Evolutionary conservation across 2,329 filamentous ascomycete genomes (phyloP), one percentile per base, ranked within the genome.

Genomic region (Immersiporthe knoxdaviesiana): DNA sequence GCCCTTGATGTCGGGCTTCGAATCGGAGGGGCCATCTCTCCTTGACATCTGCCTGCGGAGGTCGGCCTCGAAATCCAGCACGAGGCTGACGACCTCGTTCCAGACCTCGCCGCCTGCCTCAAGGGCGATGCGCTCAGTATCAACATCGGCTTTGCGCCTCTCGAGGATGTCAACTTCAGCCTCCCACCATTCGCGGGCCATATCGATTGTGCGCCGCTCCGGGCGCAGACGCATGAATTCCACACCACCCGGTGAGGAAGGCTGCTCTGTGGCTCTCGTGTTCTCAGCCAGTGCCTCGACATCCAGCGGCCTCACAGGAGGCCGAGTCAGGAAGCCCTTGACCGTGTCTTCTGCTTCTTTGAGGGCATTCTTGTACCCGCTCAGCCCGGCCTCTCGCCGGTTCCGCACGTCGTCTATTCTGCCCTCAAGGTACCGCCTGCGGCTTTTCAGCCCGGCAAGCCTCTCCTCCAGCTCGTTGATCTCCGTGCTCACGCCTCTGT

Each of bases 131-230:
- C 85, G 85, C 72, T 94, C 91, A 60, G 82, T 83, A 39, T 89
- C 84, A 1, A 91, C 86, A 35, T 85, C 83, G 11, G 79, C 75
- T 71, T 86, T 87, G 69, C 86, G 85, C 59, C 81, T 80, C 63
- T 88, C 81, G 2, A 92, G 80, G 0, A 86, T 79, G 1, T 79
- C 79, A 1, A 90, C 81, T 73, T 94, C 91, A 7, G 85, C 84
- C 66, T 87, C 84, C 88, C 90, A 94, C 84, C 91, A 92, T 18
- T 89, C 85, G 70, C 84, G 87, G 0, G 91, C 91, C 89, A 94
- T 90, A 18, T 87, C 87, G 1, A 90, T 76, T 0, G 91, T 94
- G 61, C 91, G 83, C 24, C 90, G 84, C 73, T 90, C 87, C 0
- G 88, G 84, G 0, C 88, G 86, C 10, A 93, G 80, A 2, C 83